phyloP scores from a whole-genome alignment of 1,284 basidiomycete species.

The Microbotryomycetes sp. region DNA sequence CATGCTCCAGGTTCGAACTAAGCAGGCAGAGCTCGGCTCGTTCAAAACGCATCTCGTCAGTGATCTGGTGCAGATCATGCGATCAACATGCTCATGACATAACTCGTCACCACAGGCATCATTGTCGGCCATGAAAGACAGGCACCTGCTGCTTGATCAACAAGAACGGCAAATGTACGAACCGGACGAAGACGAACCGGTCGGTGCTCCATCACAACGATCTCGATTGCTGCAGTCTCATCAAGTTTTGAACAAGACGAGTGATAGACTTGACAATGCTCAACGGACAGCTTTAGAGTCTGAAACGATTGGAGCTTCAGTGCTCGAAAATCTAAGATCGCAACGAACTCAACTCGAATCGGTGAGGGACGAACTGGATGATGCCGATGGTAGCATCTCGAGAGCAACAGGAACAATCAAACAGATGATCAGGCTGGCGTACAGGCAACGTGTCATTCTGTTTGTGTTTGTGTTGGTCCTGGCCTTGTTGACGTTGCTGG shows the following conservation, averaged over 20 bases:
- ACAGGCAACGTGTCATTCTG: slow-evolving; percentile 19
- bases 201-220: slow-evolving; percentile 11
- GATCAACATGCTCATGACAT: too few relatives aligned
- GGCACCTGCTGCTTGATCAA: slow-evolving; percentile 23
- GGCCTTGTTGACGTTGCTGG: slow-evolving; percentile 6
- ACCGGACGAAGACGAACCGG: slow-evolving; percentile 1
- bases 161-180: not conserved
- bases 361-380: slow-evolving; percentile 25
- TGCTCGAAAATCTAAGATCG: slow-evolving; percentile 17
- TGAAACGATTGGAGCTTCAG: slow-evolving; percentile 24
- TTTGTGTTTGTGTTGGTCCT: slow-evolving; percentile 16
- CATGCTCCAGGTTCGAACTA: slow-evolving; percentile 20
- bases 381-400: slow-evolving; percentile 24
- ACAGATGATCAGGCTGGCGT: slow-evolving; percentile 21
- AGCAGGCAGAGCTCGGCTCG: slow-evolving; percentile 7
- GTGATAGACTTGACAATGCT: slow-evolving; percentile 23
- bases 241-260: slow-evolving; percentile 10
- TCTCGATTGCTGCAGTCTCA: slow-evolving; percentile 23
- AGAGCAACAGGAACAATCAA: slow-evolving; percentile 22
- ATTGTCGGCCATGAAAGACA: slow-evolving; percentile 13
- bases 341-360: slow-evolving; percentile 25
- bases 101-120: not conserved
- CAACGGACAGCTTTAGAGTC: slow-evolving; percentile 24
- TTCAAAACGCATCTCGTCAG: slow-evolving; percentile 13
- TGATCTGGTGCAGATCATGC: not conserved